Conservation (phyloP, 2,329 filamentous ascomycete genomes). For the Colletotrichum lupini region DNA sequence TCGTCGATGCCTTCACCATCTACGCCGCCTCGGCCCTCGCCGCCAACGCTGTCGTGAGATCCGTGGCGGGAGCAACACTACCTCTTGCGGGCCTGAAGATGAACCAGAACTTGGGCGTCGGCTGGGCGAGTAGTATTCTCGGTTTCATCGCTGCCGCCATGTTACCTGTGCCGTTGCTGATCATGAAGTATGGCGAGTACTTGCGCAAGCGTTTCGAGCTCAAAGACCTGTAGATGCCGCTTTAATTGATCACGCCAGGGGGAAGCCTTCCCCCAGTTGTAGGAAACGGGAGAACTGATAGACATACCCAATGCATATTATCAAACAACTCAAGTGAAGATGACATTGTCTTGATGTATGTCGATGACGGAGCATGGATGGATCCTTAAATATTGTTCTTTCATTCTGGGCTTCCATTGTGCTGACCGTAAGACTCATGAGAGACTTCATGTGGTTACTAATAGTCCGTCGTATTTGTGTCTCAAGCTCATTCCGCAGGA, state of each 20-base stretch:
- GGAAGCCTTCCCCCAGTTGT: background rate
- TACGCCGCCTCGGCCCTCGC: constrained; percentile 67
- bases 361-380: background rate
- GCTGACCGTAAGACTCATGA: background rate
- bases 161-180: constrained; percentile 56
- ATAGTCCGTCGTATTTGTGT: background rate
- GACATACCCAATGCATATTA: background rate
- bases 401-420: background rate
- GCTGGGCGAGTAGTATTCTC: constrained; percentile 39
- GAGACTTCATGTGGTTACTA: background rate
- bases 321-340: background rate
- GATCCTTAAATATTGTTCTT: background rate
- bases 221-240: constrained; percentile 4
- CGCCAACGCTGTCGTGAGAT: constrained; percentile 70
- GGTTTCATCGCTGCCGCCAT: constrained; percentile 56
- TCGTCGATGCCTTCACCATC: constrained; percentile 67
- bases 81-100: constrained; percentile 35
- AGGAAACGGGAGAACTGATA: background rate
- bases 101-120: constrained; percentile 35
- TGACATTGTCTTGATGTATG: background rate
- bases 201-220: constrained; percentile 39
- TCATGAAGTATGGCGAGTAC: constrained; percentile 58
- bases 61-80: constrained; percentile 45
- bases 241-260: background rate
- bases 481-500: background rate